Conservation (phyloP, 129 eudicot genomes). For the Erigeron canadensis region DNA sequence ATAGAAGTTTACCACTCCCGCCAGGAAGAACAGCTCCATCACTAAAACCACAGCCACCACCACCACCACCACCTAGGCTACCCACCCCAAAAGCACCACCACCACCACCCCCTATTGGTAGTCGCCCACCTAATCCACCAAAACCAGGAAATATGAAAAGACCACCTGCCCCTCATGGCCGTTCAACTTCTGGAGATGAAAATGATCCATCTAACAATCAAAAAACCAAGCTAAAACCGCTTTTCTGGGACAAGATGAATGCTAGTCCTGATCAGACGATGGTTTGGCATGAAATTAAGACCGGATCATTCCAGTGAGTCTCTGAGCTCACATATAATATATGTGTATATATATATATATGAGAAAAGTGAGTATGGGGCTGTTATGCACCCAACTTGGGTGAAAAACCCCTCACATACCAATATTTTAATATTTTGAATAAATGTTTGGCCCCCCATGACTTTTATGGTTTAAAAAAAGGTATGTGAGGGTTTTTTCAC, state of each 20-base stretch:
- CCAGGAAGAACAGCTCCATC: constrained; percentile 57
- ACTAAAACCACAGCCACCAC: constrained; percentile 38
- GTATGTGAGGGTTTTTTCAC: too few species aligned
- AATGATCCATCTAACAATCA: constrained; percentile 28
- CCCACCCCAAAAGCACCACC: too few species aligned
- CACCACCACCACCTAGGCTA: constrained; percentile 81
- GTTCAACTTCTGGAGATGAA: constrained; percentile 25
- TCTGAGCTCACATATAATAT: constrained; percentile 5
- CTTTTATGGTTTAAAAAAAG: too few species aligned
- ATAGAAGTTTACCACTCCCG: constrained; percentile 55
- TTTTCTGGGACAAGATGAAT: constrained; percentile 88
- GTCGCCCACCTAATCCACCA: constrained; percentile 67
- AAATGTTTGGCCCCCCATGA: too few species aligned
- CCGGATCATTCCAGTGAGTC: constrained; percentile 88
- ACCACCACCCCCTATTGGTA: constrained; percentile 55
- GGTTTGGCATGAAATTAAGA: constrained; percentile 86
- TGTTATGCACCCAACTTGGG: too few species aligned
- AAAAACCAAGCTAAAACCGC: constrained; percentile 71
- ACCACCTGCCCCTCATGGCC: constrained; percentile 40
- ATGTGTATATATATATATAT: too few species aligned
- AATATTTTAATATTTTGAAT: too few species aligned
- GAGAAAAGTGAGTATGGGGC: too few species aligned
- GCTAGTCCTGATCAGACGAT: constrained; percentile 67
- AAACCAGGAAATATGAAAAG: constrained; percentile 36
- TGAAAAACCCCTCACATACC: too few species aligned